Evolutionary conservation across 1,284 basidiomycete species (phyloP), one percentile per base, ranked within the genome.

Genomic region (Ceratobasidium sp.): DNA sequence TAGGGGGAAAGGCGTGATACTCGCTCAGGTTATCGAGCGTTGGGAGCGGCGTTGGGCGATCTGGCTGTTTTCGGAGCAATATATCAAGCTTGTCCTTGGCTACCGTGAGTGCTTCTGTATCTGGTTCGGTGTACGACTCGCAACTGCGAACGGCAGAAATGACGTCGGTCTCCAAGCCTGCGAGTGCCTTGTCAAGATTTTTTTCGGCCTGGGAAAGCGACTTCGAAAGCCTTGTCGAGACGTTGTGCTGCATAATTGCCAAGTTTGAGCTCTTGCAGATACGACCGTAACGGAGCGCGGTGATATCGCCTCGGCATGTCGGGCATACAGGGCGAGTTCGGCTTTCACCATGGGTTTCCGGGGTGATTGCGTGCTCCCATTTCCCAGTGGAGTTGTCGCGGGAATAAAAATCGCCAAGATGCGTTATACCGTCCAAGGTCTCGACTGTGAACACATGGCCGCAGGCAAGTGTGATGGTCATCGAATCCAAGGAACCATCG

Each of bases 401-500:
- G 27, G 55, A 57, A 81, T 94, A 94, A 81, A 88, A 92, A 1
- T 88, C 86, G 0, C 79, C 76, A 83, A 94, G 87, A 2, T 84
- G 81, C 78, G 89, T 89, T 66, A 87, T 84, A 0, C 90, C 91
- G 78, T 94, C 93, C 23, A 94, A 85, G 0, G 91, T 91, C 81
- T 92, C 91, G 5, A 93, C 89, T 0, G 93, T 93, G 82, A 94
- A 94, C 0, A 88, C 83, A 81, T 94, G 93, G 0, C 88, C 81
- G 80, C 93, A 94, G 20, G 87, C 86, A 30, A 93, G 85, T 0
- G 90, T 92, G 80, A 94, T 91, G 30, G 59, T 90, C 88, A 79
- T 89, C 87, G 62, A 89, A 73, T 1, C 85, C 16, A 76, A 23
- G 14, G 50, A 41, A 20, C 12, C 84, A 2, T 83, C 86, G 8